Percentiles rank a stretch among this genome's conserved stretches.
These are phyloP conservation scores for Parachlorella kessleri DNA, from an alignment of 139 green algal genomes.

Conservation along the genomic window DNA sequence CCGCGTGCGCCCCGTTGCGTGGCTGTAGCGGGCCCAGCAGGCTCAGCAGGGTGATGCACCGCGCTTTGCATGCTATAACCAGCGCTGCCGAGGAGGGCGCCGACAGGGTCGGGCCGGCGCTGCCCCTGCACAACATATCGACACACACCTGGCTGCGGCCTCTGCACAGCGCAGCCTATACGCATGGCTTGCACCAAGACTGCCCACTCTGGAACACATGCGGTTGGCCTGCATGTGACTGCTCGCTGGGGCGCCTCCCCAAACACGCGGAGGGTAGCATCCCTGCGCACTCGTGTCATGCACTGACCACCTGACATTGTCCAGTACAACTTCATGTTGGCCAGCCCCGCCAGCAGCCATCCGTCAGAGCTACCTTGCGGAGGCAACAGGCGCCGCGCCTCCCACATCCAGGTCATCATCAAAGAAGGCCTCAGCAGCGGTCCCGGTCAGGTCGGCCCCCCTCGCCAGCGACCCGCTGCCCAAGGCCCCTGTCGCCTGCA, in stretches of 20 bases:
- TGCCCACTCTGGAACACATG: too few species aligned
- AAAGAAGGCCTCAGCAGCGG: slow-evolving; percentile 4
- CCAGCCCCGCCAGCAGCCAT: too few species aligned
- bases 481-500: not conserved
- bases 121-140: too few species aligned
- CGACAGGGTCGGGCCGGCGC: too few species aligned
- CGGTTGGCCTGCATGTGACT: too few species aligned
- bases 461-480: not conserved
- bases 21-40: slow-evolving; percentile 28
- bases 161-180: not conserved
- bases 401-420: slow-evolving; percentile 32
- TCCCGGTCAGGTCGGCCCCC: not conserved
- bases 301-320: too few species aligned
- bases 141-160: not conserved
- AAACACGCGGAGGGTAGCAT: too few species aligned
- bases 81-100: slow-evolving; percentile 16
- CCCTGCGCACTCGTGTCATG: too few species aligned
- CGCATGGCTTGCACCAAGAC: not conserved
- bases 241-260: too few species aligned
- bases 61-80: slow-evolving; percentile 14
- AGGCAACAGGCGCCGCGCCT: not conserved
- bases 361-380: too few species aligned
- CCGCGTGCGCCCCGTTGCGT: not conserved
- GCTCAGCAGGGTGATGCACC: slow-evolving; percentile 24
- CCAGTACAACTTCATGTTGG: too few species aligned